These are phyloP conservation scores for Candida ficus DNA, from an alignment of 805 yeast species.

Conservation along the genomic window DNA sequence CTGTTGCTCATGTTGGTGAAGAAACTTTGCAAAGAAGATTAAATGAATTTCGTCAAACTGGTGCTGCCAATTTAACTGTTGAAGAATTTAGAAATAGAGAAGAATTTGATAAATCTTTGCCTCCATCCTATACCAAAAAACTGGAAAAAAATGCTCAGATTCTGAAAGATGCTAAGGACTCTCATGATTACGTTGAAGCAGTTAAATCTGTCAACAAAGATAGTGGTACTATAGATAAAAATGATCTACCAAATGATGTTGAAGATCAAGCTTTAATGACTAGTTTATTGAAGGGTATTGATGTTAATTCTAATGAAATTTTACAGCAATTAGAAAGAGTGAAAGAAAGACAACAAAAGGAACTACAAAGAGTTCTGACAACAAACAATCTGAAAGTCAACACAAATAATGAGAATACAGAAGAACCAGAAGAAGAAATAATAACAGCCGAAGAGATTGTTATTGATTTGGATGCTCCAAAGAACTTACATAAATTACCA, in stretches of 20 bases:
- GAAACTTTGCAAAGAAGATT: slow-evolving; percentile 88
- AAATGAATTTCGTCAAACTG: slow-evolving; percentile 78
- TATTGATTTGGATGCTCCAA: slow-evolving; percentile 42
- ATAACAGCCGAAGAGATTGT: slow-evolving; percentile 6
- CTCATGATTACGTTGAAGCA: slow-evolving; percentile 4
- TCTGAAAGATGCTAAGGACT: background rate
- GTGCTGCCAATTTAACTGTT: slow-evolving; percentile 69
- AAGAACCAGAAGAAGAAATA: slow-evolving; percentile 13
- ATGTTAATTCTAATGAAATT: slow-evolving; percentile 22
- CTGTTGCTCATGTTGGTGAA: slow-evolving; percentile 92
- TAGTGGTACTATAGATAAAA: background rate
- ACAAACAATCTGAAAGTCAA: slow-evolving; percentile 22
- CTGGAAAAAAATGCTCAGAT: slow-evolving; percentile 30
- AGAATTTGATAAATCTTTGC: slow-evolving; percentile 41
- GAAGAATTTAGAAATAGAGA: slow-evolving; percentile 59
- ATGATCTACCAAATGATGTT: slow-evolving; percentile 23
- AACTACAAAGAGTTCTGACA: slow-evolving; percentile 13
- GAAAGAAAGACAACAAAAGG: slow-evolving; percentile 21
- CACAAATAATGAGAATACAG: slow-evolving; percentile 12
- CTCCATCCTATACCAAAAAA: slow-evolving; percentile 77
- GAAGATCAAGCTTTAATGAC: slow-evolving; percentile 15
- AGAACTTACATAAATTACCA: slow-evolving; percentile 53
- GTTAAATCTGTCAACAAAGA: slow-evolving; percentile 4
- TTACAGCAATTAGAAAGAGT: slow-evolving; percentile 26
- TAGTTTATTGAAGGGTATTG: slow-evolving; percentile 11